Base-by-base conservation (phyloP, 2,329 filamentous ascomycete species). In the Blumeria graminis region DNA sequence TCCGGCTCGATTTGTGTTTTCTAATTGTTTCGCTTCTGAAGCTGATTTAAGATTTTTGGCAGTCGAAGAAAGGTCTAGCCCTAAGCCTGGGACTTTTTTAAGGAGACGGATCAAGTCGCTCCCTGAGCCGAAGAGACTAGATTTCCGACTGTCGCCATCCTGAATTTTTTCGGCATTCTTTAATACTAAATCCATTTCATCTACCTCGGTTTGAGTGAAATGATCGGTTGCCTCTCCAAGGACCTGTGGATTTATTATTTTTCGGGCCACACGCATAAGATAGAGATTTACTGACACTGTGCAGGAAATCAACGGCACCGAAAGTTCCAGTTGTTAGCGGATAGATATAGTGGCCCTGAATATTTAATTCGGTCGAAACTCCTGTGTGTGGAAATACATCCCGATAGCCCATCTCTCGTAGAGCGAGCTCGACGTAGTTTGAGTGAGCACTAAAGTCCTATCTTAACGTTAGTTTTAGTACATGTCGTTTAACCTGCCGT, bases 141-240 rank as follows among this genome's bases (percentile, higher is more conserved):
- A 51, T 11, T 33, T 51, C 39, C 67, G 60, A 62, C 69, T 63
- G 9, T 67, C 65, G 46, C 68, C 65, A 36, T 66, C 64, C 66
- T 70, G 62, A 61, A 69, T 57, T 68, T 67, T 54, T 72, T 73
- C 69, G 80, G 84, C 84, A 60, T 81, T 81, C 61, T 81, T 80
- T 50, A 92, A 74, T 3, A 81, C 84, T 59, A 81, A 69, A 61
- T 92, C 82, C 63, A 90, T 80, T 67, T 90, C 82, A 57, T 88
- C 84, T 38, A 92, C 80, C 66, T 90, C 85, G 14, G 84, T 86
- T 66, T 92, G 86, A 1, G 85, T 85, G 64, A 92, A 86, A 65
- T 89, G 84, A 64, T 92, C 86, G 10, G 78, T 86, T 35, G 85
- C 85, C 67, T 90, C 86, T 57, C 83, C 75, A 28, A 78, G 69